These are phyloP conservation scores for Brettanomyces naardenensis DNA, from an alignment of 805 yeast species.

Conservation along the genomic window DNA sequence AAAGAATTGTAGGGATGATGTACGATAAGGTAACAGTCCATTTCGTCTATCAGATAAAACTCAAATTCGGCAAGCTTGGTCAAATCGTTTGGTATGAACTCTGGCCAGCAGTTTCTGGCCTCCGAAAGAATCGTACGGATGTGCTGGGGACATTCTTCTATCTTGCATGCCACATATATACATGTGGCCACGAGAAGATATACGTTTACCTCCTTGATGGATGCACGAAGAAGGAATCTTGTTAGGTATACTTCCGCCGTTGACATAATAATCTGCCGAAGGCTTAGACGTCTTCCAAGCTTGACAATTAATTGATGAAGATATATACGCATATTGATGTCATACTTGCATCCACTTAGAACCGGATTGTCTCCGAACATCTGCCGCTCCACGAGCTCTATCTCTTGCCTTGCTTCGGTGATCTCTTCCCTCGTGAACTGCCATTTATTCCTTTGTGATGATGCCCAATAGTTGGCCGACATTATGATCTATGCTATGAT, in stretches of 20 bases:
- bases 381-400: constrained; percentile 18
- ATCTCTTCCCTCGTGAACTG: constrained; percentile 63
- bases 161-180: constrained; percentile 83
- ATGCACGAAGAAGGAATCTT: constrained; percentile 67
- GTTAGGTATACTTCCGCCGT: constrained; percentile 82
- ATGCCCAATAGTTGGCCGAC: constrained; percentile 87
- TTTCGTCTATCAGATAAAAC: constrained; percentile 84
- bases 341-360: constrained; percentile 27
- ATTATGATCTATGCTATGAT: too few relatives aligned
- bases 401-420: constrained; percentile 12
- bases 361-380: constrained; percentile 5
- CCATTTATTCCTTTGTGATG: constrained; percentile 79
- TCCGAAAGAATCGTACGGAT: constrained; percentile 76
- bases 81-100: constrained; percentile 83
- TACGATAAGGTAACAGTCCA: constrained; percentile 61
- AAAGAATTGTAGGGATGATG: constrained; percentile 71
- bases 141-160: constrained; percentile 94
- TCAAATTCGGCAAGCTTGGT: constrained; percentile 93
- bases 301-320: constrained; percentile 68
- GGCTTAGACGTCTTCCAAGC: constrained; percentile 68
- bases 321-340: constrained; percentile 64
- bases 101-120: constrained; percentile 91
- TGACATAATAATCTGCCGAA: constrained; percentile 78
- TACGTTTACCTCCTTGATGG: constrained; percentile 73
- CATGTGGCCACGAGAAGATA: constrained; percentile 79